Conservation (phyloP, 305 asterid species). For the Andrographis paniculata region DNA sequence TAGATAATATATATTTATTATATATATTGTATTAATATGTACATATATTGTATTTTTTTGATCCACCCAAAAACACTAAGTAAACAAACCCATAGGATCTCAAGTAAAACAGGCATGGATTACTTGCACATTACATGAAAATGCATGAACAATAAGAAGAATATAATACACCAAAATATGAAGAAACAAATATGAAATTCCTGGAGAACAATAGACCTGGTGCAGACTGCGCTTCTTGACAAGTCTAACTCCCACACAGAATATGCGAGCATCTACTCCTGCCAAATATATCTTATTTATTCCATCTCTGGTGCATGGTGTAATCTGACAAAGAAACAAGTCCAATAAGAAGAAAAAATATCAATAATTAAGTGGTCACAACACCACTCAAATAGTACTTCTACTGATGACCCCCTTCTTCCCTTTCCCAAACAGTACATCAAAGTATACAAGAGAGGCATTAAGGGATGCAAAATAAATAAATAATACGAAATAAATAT, state of each 20-base stretch:
- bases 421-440: background rate
- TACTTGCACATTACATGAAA: no score
- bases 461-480: no score
- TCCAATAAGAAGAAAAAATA: slow-evolving; percentile 21
- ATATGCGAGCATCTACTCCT: slow-evolving; percentile 84
- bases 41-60: no score
- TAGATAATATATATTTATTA: no score
- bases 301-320: slow-evolving; percentile 89
- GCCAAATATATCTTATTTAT: slow-evolving; percentile 76
- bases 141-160: no score
- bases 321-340: slow-evolving; percentile 54
- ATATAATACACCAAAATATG: background rate
- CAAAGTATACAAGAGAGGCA: no score
- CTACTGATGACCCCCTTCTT: slow-evolving; percentile 1
- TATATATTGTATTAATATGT: no score
- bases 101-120: no score
- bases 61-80: no score
- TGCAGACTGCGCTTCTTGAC: slow-evolving; percentile 83
- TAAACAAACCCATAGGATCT: no score
- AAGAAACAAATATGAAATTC: slow-evolving; percentile 1
- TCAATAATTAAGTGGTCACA: slow-evolving; percentile 13
- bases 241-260: slow-evolving; percentile 90
- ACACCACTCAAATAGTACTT: slow-evolving; percentile 10
- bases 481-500: no score
- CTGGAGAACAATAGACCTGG: slow-evolving; percentile 42